Percentiles rank a stretch among this genome's conserved stretches.
These are phyloP conservation scores for Allium cepa DNA, from an alignment of 106 monocot genomes.

Conservation along the genomic window DNA sequence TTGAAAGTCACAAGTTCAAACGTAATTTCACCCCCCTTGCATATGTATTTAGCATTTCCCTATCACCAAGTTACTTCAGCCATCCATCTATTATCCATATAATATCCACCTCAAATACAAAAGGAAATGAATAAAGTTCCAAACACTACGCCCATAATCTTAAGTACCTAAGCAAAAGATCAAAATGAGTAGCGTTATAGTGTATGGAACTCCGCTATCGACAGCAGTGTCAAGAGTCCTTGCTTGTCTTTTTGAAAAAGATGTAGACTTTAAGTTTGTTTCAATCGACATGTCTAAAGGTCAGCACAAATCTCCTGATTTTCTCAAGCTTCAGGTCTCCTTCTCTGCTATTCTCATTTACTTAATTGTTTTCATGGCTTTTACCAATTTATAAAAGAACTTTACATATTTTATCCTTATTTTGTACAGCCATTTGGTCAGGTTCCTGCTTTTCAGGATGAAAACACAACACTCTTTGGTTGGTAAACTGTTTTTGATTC, in stretches of 20 bases:
- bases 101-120: no score
- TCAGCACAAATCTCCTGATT: constrained; percentile 75
- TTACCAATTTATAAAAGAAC: neutral
- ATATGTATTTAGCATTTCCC: no score
- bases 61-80: no score
- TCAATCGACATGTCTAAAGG: constrained; percentile 76
- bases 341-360: neutral
- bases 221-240: constrained; percentile 73
- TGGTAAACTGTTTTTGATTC: neutral
- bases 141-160: no score
- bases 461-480: constrained; percentile 45
- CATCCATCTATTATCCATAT: no score
- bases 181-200: constrained; percentile 41
- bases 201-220: constrained; percentile 64
- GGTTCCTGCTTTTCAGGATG: constrained; percentile 53
- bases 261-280: constrained; percentile 66
- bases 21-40: no score
- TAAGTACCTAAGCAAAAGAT: no score
- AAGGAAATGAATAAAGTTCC: no score
- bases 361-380: neutral
- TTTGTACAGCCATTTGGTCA: constrained; percentile 49
- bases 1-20: no score
- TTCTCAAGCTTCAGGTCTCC: constrained; percentile 47
- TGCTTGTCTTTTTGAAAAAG: constrained; percentile 82
- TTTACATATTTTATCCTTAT: neutral